Conservation (phyloP, 2,329 filamentous ascomycete species). For the Cytospora chrysosperma region DNA sequence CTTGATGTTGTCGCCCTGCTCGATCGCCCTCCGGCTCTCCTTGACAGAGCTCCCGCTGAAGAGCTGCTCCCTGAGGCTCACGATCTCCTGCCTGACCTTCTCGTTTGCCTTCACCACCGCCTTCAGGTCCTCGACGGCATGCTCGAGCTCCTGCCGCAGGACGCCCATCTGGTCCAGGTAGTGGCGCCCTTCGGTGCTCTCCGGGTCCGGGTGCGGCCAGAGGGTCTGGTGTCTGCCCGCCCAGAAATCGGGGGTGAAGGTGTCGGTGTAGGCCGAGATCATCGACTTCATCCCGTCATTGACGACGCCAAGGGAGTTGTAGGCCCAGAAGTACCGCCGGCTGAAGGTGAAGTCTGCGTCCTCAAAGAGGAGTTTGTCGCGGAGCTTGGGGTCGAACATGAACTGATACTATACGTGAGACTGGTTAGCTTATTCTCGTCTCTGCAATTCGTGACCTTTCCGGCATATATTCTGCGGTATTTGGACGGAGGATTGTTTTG, state of each 20-base stretch:
- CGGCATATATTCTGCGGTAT: no score
- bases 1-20: constrained; percentile 63
- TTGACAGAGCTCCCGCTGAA: constrained; percentile 64
- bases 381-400: constrained; percentile 55
- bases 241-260: constrained; percentile 60
- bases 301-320: constrained; percentile 59
- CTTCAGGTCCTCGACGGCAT: constrained; percentile 49
- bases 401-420: constrained; percentile 43
- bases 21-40: constrained; percentile 59
- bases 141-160: constrained; percentile 49
- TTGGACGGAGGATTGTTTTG: not conserved
- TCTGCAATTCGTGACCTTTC: not conserved
- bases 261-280: constrained; percentile 55
- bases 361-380: constrained; percentile 60
- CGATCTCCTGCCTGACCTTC: constrained; percentile 53
- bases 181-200: constrained; percentile 43
- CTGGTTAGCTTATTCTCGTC: not conserved
- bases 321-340: constrained; percentile 62
- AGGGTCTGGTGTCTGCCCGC: constrained; percentile 52
- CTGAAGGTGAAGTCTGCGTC: constrained; percentile 61
- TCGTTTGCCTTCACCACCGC: constrained; percentile 51
- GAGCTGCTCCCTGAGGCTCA: constrained; percentile 58
- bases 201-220: constrained; percentile 52
- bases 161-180: constrained; percentile 49
- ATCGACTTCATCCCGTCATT: constrained; percentile 60